phyloP scores from a whole-genome alignment of 352 stramenopile species.

The Globisporangium apiculatum region DNA sequence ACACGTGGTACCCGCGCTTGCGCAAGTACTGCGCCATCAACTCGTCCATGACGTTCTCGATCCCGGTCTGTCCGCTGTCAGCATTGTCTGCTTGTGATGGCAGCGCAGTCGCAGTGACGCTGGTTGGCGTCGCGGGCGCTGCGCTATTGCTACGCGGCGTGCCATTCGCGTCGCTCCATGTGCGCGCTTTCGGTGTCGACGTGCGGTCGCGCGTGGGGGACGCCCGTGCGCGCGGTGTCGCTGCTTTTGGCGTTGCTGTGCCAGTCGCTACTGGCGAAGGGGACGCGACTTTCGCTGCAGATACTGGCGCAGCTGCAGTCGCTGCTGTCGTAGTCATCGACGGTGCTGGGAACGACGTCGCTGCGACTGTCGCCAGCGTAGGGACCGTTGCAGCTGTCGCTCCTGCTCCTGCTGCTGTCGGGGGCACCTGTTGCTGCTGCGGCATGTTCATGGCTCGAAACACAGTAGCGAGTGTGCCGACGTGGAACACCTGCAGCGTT shows the following conservation, averaged over 20 bases:
- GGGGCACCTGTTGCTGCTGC: constrained; percentile 3
- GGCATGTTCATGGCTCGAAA: constrained; percentile 15
- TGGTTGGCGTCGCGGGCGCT: not conserved
- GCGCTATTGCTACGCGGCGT: not conserved
- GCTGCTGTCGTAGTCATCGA: too few species aligned
- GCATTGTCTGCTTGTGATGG: not conserved
- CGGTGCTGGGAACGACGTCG: not conserved
- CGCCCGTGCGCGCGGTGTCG: not conserved
- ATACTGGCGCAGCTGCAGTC: not conserved
- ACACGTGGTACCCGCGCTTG: constrained; percentile 44
- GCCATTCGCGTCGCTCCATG: not conserved
- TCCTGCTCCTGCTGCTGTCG: not conserved
- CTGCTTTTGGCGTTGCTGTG: not conserved
- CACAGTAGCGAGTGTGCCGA: constrained; percentile 3
- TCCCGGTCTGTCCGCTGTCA: not conserved
- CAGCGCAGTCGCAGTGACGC: not conserved
- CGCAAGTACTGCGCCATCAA: constrained; percentile 67
- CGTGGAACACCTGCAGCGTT: not conserved
- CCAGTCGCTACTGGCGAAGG: too few species aligned
- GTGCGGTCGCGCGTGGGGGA: too few species aligned
- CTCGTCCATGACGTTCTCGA: constrained; percentile 47
- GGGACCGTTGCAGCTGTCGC: not conserved
- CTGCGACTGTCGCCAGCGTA: not conserved
- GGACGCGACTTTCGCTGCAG: too few species aligned
- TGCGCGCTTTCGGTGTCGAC: not conserved